A percentile compares a stretch with the other conserved stretches of the same genome.
phyloP scores from a whole-genome alignment of 2,329 filamentous ascomycete genomes.

The Colletotrichum tanaceti region DNA sequence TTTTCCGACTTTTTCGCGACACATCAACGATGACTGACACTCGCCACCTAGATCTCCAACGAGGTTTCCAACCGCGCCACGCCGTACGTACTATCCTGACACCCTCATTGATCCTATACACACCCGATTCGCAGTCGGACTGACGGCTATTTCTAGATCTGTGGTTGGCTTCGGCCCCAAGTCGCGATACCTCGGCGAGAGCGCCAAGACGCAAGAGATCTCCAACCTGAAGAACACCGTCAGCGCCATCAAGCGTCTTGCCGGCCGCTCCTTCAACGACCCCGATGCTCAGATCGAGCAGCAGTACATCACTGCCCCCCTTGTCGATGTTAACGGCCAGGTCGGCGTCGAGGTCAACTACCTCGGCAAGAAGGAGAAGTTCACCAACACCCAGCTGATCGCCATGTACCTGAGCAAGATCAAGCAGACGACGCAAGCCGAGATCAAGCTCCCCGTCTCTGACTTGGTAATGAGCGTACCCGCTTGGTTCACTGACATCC shows the following conservation, averaged over 20 bases:
- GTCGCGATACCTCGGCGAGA: slow-evolving; percentile 91
- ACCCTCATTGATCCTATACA: slow-evolving; percentile 22
- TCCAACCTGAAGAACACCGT: slow-evolving; percentile 99
- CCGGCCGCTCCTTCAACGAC: slow-evolving; percentile 86
- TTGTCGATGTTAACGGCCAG: slow-evolving; percentile 92
- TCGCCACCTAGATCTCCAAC: slow-evolving; percentile 84
- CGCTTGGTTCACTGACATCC: slow-evolving; percentile 95
- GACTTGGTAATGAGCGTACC: slow-evolving; percentile 96
- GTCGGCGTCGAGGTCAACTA: slow-evolving; percentile 95
- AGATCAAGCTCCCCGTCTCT: slow-evolving; percentile 90
- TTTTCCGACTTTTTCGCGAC: slow-evolving; percentile 18
- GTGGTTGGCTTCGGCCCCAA: slow-evolving; percentile 96
- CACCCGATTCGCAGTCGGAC: slow-evolving; percentile 39
- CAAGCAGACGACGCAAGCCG: slow-evolving; percentile 85
- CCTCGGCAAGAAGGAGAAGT: slow-evolving; percentile 93
- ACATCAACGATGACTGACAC: slow-evolving; percentile 35
- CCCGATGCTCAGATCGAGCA: slow-evolving; percentile 95
- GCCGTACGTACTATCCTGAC: slow-evolving; percentile 76
- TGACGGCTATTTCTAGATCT: slow-evolving; percentile 67
- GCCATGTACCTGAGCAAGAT: slow-evolving; percentile 98
- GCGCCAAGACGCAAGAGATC: slow-evolving; percentile 98
- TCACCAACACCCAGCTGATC: slow-evolving; percentile 91
- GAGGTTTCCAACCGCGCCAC: slow-evolving; percentile 98
- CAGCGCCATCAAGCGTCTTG: slow-evolving; percentile 89
- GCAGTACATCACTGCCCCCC: slow-evolving; percentile 84